These are phyloP conservation scores for Puya raimondii DNA, from an alignment of 176 grass and related monocot species.

Conservation along the genomic window DNA sequence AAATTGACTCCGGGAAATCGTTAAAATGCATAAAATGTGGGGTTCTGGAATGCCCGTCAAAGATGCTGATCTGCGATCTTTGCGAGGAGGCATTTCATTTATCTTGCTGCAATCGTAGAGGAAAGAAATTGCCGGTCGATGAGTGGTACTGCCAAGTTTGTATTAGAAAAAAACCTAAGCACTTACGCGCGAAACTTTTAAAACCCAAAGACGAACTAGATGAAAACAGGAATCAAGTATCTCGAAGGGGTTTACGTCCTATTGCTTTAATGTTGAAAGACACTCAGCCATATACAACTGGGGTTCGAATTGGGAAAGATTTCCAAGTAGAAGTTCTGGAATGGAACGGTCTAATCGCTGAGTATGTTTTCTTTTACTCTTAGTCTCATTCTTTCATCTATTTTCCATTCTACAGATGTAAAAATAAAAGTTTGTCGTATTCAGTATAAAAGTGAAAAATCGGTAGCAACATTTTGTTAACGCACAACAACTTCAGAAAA, in stretches of 20 bases:
- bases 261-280: slow-evolving; percentile 40
- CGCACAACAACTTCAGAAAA: too few species aligned
- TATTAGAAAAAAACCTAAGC: slow-evolving; percentile 47
- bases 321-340: slow-evolving; percentile 73
- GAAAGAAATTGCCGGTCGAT: slow-evolving; percentile 39
- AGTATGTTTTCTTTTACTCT: slow-evolving; percentile 28
- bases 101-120: slow-evolving; percentile 37
- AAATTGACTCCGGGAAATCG: slow-evolving; percentile 19
- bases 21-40: slow-evolving; percentile 48
- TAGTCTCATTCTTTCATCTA: neutral
- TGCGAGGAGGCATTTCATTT: slow-evolving; percentile 75
- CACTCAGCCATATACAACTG: slow-evolving; percentile 35
- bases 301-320: slow-evolving; percentile 48
- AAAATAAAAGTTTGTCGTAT: neutral
- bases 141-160: slow-evolving; percentile 58
- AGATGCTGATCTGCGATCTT: slow-evolving; percentile 71
- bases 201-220: slow-evolving; percentile 10
- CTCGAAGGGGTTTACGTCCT: slow-evolving; percentile 18
- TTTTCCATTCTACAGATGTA: neutral
- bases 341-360: slow-evolving; percentile 39
- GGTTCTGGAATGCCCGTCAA: slow-evolving; percentile 32
- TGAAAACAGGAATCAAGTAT: slow-evolving; percentile 13
- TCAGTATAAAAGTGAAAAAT: too few species aligned
- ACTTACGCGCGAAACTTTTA: slow-evolving; percentile 11
- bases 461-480: too few species aligned